Percentiles rank a stretch among this genome's conserved stretches.
phyloP scores from a whole-genome alignment of 2,329 filamentous ascomycete species.

The Aspergillus intermedius region DNA sequence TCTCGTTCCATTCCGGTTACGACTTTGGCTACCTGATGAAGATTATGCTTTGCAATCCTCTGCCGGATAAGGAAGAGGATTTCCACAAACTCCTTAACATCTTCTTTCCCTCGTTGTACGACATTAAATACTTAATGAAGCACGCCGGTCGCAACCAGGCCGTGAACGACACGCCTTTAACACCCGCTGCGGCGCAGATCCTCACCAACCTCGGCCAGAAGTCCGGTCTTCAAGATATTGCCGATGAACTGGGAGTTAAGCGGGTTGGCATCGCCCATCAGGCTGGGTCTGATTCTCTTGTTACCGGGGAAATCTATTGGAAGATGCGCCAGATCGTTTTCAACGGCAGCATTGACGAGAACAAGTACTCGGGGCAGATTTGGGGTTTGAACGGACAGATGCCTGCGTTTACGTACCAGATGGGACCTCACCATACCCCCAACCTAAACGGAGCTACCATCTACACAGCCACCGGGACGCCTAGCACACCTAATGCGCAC shows the following conservation, averaged over 20 bases:
- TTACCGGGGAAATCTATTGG: conserved; percentile 94
- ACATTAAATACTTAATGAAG: conserved; percentile 97
- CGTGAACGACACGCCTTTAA: conserved; percentile 56
- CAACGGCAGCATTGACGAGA: conserved; percentile 69
- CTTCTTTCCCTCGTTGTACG: conserved; percentile 89
- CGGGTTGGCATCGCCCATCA: conserved; percentile 83
- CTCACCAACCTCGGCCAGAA: conserved; percentile 82
- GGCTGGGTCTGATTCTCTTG: conserved; percentile 84
- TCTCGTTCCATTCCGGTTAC: conserved; percentile 96
- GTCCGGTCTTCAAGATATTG: conserved; percentile 86
- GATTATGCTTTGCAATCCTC: conserved; percentile 71
- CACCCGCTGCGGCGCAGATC: conserved; percentile 63
- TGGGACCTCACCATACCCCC: conserved; percentile 45
- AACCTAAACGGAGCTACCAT: conserved; percentile 51
- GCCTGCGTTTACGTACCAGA: conserved; percentile 44
- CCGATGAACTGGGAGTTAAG: conserved; percentile 86
- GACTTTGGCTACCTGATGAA: conserved; percentile 98
- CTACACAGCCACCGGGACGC: conserved; percentile 44
- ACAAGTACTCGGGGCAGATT: conserved; percentile 77
- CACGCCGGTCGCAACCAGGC: conserved; percentile 68
- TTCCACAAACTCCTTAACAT: conserved; percentile 85
- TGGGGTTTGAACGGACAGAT: conserved; percentile 80
- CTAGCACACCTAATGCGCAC: conserved; percentile 62
- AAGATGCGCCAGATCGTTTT: conserved; percentile 85
- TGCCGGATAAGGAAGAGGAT: conserved; percentile 83